Base-by-base conservation (phyloP, 768 basidiomycete genomes). In the Mycena galopus region DNA sequence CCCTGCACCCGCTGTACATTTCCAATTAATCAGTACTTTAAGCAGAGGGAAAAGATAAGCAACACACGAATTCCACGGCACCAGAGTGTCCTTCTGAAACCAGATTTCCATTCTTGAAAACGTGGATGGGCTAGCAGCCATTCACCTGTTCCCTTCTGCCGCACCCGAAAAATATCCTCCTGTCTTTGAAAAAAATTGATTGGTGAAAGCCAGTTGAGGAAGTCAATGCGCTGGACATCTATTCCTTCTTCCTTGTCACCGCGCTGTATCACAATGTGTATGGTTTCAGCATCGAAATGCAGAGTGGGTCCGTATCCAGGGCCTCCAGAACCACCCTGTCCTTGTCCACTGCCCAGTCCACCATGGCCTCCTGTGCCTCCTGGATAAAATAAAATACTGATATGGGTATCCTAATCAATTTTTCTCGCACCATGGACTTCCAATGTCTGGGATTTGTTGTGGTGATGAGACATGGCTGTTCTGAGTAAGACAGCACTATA, bases 171-270 rank as follows among this genome's bases (percentile, higher is more conserved):
- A n/a, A n/a, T n/a, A n/a, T n/a, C n/a, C n/a, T 42, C 39, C 39
- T 42, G 39, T 42, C 39, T 42, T 42, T 8, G 39, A 42, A 42
- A 42, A 29, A 56, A 55, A 65, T 65, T 65, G 30, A 65, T 51
- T 21, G 64, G 64, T 55, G 64, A 65, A 32, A 65, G 47, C 64
- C 64, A 65, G 32, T 47, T 47, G 19, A 63, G 47, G 47, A 50
- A 50, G 47, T 50, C n/a, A n/a, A n/a, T n/a, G n/a, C n/a, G n/a
- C n/a, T n/a, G n/a, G n/a, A n/a, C n/a, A n/a, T n/a, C n/a, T 50
- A 9, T 50, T 50, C 14, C 47, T 50, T 50, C 47, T 14, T 50
- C 14, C 47, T 23, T 50, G 47, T 50, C 47, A 50, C 47, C n/a
- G 11, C 23, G 47, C 21, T 50, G 6, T 50, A 50, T 50, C 47